A percentile compares a stretch with the other conserved stretches of the same genome.
These are phyloP conservation scores for Backusella sp. DNA, from an alignment of 192 early-diverging fungal species.

Conservation along the genomic window DNA sequence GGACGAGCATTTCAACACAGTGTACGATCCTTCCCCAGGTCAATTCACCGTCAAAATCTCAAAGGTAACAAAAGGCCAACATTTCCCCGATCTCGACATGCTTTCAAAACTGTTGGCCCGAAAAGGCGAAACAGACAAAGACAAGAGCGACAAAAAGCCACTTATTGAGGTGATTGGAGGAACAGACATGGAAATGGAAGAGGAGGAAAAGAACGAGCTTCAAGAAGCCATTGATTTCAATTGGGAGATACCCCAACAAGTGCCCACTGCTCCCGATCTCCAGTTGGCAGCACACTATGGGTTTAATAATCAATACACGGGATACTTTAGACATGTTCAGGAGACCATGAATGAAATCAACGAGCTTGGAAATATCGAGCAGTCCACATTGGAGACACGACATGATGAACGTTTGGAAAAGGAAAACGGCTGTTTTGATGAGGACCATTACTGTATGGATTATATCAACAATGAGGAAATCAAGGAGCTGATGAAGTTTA, in stretches of 20 bases:
- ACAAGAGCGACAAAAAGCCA: constrained; percentile 40
- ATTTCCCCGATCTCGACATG: constrained; percentile 89
- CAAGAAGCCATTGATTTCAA: constrained; percentile 65
- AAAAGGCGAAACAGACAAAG: constrained; percentile 38
- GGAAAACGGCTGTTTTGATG: constrained; percentile 89
- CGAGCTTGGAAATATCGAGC: constrained; percentile 59
- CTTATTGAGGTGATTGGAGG: constrained; percentile 65
- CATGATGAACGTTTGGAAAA: constrained; percentile 57
- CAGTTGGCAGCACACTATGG: constrained; percentile 61
- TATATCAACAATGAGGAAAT: constrained; percentile 88
- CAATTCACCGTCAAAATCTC: constrained; percentile 71
- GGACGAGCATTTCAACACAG: constrained; percentile 79
- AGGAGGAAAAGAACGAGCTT: constrained; percentile 3
- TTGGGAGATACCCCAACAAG: constrained; percentile 84
- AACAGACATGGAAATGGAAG: constrained; percentile 1
- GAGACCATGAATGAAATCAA: constrained; percentile 73
- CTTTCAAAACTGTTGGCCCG: constrained; percentile 80
- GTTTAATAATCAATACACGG: constrained; percentile 85
- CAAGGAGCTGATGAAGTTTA: constrained; percentile 68
- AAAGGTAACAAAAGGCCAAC: constrained; percentile 75
- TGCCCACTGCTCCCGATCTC: constrained; percentile 31
- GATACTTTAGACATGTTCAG: constrained; percentile 70
- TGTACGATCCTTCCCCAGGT: constrained; percentile 77
- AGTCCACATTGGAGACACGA: constrained; percentile 49
- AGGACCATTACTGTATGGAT: constrained; percentile 89